Percentiles rank a stretch among this genome's conserved stretches.
These are phyloP conservation scores for Tulasnella sp. DNA, from an alignment of 768 basidiomycete genomes.

Conservation along the genomic window DNA sequence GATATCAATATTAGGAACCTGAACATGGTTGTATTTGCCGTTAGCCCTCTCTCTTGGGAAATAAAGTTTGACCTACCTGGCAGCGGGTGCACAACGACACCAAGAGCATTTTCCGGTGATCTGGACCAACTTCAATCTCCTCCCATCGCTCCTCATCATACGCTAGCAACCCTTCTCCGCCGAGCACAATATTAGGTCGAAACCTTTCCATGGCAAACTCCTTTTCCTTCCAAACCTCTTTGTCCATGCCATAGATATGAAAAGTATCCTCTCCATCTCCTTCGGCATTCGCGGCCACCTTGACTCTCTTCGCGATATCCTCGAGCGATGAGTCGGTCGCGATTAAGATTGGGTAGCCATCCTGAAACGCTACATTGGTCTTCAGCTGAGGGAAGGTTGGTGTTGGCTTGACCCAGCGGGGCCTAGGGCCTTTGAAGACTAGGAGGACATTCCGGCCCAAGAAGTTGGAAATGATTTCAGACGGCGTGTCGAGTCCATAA, in stretches of 20 bases:
- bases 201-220: constrained; percentile 63
- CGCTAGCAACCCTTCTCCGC: constrained; percentile 53
- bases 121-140: constrained; percentile 49
- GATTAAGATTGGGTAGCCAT: constrained; percentile 65
- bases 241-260: constrained; percentile 9
- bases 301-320: constrained; percentile 49
- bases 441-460: constrained; percentile 59
- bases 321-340: constrained; percentile 62
- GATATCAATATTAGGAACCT: constrained; percentile 73
- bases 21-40: constrained; percentile 26
- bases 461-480: constrained; percentile 56
- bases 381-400: constrained; percentile 51
- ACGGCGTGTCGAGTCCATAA: constrained; percentile 42
- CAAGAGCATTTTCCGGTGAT: constrained; percentile 43
- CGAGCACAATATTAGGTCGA: constrained; percentile 69
- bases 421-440: constrained; percentile 59
- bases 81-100: constrained; percentile 70
- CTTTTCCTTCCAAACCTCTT: constrained; percentile 47
- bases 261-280: constrained; percentile 33
- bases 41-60: constrained; percentile 4
- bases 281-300: constrained; percentile 43
- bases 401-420: constrained; percentile 52
- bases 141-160: constrained; percentile 71
- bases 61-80: constrained; percentile 46
- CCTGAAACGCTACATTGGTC: constrained; percentile 53